A percentile compares a stretch with the other conserved stretches of the same genome.
Evolutionary conservation across 129 eudicot species (phyloP).

Genomic region (Silybum marianum): DNA sequence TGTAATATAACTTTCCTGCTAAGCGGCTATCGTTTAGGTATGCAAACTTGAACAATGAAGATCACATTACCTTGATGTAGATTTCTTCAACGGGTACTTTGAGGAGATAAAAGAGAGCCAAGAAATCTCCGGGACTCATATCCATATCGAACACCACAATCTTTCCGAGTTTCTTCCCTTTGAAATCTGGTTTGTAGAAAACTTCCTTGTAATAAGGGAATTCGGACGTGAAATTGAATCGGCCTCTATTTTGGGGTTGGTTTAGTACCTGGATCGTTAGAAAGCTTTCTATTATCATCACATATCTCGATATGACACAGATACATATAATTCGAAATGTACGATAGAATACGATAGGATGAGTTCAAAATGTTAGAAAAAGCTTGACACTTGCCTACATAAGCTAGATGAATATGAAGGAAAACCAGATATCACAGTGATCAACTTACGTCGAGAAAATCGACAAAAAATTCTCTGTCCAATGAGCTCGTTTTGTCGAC

Average conservation of each 20-base stretch:
- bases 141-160: constrained; percentile 84
- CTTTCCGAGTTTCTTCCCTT: constrained; percentile 54
- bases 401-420: background rate
- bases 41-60: background rate
- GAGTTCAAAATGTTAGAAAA: background rate
- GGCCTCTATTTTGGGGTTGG: constrained; percentile 50
- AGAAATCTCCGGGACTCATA: constrained; percentile 93
- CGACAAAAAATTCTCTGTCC: constrained; percentile 54
- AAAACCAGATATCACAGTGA: background rate
- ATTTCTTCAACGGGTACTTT: constrained; percentile 71
- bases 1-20: too few species aligned
- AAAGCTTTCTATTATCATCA: constrained; percentile 16
- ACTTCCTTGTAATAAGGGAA: constrained; percentile 63
- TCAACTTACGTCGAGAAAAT: constrained; percentile 68
- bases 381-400: background rate
- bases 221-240: constrained; percentile 70
- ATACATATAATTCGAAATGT: background rate
- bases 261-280: constrained; percentile 54
- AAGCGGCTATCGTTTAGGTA: background rate
- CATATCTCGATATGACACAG: background rate
- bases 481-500: constrained; percentile 45
- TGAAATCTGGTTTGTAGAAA: constrained; percentile 57
- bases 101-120: constrained; percentile 84
- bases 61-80: constrained; percentile 62
- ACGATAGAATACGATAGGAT: background rate